These are phyloP conservation scores for Cladobotryum mycophilum DNA, from an alignment of 2,329 filamentous ascomycete species.

Conservation along the genomic window DNA sequence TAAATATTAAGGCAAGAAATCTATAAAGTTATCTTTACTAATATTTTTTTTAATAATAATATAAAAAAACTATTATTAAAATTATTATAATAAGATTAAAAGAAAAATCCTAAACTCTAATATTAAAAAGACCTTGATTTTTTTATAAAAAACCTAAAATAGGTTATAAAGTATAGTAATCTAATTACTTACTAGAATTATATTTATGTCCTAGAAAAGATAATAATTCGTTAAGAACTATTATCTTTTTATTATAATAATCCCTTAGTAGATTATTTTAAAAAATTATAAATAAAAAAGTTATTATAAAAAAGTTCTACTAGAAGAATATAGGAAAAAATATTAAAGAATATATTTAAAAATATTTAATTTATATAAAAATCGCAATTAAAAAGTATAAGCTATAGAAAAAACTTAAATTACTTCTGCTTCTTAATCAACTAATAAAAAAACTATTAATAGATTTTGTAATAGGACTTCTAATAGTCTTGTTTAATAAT, in stretches of 20 bases:
- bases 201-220: too few species aligned
- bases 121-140: neutral
- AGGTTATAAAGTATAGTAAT: too few species aligned
- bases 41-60: neutral
- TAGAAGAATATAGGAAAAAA: neutral
- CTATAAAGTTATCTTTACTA: too few species aligned
- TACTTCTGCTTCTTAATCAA: neutral
- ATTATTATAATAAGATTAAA: neutral
- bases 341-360: neutral
- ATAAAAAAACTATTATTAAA: neutral
- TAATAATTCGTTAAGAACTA: neutral
- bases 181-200: too few species aligned
- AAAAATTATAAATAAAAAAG: neutral
- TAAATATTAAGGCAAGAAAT: too few species aligned
- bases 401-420: neutral
- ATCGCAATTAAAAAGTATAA: neutral
- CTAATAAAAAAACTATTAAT: neutral
- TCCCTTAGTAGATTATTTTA: neutral
- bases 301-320: neutral
- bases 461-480: neutral
- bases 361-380: neutral
- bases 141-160: too few species aligned
- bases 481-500: neutral
- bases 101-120: neutral
- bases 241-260: neutral